phyloP scores from a whole-genome alignment of 2,329 filamentous ascomycete species.

The Cladophialophora carrionii region DNA sequence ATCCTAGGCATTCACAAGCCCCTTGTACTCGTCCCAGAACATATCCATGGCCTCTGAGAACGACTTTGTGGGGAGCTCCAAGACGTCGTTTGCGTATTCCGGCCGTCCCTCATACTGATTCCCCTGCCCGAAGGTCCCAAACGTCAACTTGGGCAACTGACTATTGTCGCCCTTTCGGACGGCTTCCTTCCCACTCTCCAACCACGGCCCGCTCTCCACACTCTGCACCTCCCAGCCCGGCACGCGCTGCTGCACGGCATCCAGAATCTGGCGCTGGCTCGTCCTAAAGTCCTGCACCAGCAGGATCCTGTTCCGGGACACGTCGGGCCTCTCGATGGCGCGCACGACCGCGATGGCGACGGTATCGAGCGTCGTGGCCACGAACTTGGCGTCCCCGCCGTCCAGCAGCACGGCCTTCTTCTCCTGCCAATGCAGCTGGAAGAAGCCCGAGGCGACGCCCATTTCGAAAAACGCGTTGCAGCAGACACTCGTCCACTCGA shows the following conservation, averaged over 20 bases:
- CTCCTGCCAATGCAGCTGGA: conserved; percentile 50
- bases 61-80: conserved; percentile 27
- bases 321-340: conserved; percentile 53
- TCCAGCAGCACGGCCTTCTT: conserved; percentile 53
- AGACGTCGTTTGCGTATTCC: conserved; percentile 24
- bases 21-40: conserved; percentile 12
- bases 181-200: conserved; percentile 22
- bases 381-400: conserved; percentile 55
- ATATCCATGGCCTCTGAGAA: conserved; percentile 24
- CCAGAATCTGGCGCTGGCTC: conserved; percentile 51
- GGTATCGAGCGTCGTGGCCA: conserved; percentile 52
- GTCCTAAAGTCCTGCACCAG: conserved; percentile 52
- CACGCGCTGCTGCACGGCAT: conserved; percentile 34
- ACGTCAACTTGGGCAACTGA: conserved; percentile 28
- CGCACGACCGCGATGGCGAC: conserved; percentile 56
- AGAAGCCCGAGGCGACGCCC: conserved; percentile 46
- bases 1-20: neutral
- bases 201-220: conserved; percentile 21
- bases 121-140: conserved; percentile 24
- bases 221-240: conserved; percentile 30
- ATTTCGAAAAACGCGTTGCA: conserved; percentile 46
- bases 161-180: conserved; percentile 27
- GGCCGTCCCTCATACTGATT: conserved; percentile 25
- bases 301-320: conserved; percentile 59
- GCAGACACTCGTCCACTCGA: conserved; percentile 42